phyloP scores from a whole-genome alignment of 306 rosid species.

The Cucumis melo region DNA sequence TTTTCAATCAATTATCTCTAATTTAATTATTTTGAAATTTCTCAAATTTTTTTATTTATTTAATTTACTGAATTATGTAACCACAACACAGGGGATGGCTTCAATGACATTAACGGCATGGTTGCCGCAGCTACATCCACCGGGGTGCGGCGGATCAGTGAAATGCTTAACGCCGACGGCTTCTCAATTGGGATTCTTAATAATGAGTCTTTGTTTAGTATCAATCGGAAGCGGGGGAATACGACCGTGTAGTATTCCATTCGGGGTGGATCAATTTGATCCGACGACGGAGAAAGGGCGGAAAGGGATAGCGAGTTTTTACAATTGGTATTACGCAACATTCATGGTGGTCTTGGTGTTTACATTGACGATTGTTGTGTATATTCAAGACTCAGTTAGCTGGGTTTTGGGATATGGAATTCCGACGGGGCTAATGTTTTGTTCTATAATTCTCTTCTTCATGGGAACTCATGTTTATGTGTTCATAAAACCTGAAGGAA shows the following conservation, averaged over 20 bases:
- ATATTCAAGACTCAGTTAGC: conserved; percentile 58
- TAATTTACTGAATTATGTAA: too few relatives aligned
- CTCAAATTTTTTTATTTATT: too few relatives aligned
- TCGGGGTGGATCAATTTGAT: conserved; percentile 76
- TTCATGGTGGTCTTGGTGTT: conserved; percentile 24
- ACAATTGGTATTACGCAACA: conserved; percentile 54
- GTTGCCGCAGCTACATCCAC: conserved; percentile 54
- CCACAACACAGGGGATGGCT: conserved; percentile 40
- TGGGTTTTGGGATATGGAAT: conserved; percentile 76
- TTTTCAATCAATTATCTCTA: too few relatives aligned
- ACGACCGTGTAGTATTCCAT: conserved; percentile 77
- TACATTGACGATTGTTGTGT: conserved; percentile 39
- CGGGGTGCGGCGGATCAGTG: conserved; percentile 20
- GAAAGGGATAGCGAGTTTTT: conserved; percentile 47
- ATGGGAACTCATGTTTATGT: conserved; percentile 32
- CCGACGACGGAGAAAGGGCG: conserved; percentile 43
- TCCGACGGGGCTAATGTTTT: conserved; percentile 39
- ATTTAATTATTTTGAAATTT: too few relatives aligned
- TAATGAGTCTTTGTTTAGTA: conserved; percentile 33
- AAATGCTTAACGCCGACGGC: conserved; percentile 29
- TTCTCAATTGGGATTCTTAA: conserved; percentile 21
- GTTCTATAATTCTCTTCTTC: conserved; percentile 38
- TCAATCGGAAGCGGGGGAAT: conserved; percentile 59
- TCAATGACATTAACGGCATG: conserved; percentile 48
- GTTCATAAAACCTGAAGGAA: conserved; percentile 41